These are phyloP conservation scores for Plectranthus barbatus DNA, from an alignment of 257 asterid genomes.

Conservation along the genomic window DNA sequence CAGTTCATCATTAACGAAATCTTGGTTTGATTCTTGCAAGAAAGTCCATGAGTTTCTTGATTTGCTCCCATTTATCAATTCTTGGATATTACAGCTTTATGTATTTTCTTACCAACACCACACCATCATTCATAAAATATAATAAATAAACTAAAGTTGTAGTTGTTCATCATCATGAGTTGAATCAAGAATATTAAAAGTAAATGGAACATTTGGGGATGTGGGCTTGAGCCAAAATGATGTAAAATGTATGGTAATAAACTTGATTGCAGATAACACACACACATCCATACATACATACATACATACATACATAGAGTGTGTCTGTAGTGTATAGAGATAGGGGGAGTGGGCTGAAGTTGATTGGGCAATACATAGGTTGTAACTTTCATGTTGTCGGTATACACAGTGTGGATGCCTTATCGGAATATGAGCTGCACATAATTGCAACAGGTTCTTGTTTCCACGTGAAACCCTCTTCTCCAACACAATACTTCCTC, in stretches of 20 bases:
- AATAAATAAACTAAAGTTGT: background rate
- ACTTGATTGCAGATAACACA: background rate
- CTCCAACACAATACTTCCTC: constrained; percentile 20
- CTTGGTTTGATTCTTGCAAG: background rate
- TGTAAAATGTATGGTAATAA: background rate
- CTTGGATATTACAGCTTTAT: too few relatives aligned
- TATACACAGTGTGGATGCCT: constrained; percentile 27
- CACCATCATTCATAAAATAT: background rate
- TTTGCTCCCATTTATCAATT: too few relatives aligned
- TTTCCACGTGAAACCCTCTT: constrained; percentile 35
- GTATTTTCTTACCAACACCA: too few relatives aligned
- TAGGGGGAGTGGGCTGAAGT: constrained; percentile 3
- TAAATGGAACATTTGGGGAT: background rate
- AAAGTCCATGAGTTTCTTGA: too few relatives aligned
- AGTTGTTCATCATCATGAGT: background rate
- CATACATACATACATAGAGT: background rate
- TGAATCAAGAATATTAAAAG: background rate
- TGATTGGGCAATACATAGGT: constrained; percentile 47
- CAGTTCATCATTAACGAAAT: too few relatives aligned
- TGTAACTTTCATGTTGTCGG: constrained; percentile 71
- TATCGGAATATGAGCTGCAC: constrained; percentile 33
- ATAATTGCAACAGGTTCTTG: constrained; percentile 7
- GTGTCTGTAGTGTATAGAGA: background rate
- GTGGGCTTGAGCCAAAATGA: constrained; percentile 9
- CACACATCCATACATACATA: background rate